Percentiles rank a stretch among this genome's conserved stretches.
Evolutionary conservation across 257 asterid species (phyloP).

Genomic region (Eustoma russellianum): DNA sequence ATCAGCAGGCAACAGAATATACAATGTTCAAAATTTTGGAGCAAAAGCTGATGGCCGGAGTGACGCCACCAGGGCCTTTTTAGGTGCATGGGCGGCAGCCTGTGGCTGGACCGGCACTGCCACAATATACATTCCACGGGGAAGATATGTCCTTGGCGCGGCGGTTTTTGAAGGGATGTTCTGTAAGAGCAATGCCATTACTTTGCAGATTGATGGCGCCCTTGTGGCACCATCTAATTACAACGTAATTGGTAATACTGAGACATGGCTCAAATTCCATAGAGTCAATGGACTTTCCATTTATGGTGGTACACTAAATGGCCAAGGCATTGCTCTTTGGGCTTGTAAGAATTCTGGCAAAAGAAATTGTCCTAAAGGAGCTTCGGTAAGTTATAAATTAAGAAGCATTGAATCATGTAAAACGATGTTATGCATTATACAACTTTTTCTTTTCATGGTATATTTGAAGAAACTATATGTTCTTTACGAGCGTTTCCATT

Average conservation of each 20-base stretch:
- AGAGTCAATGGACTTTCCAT: conserved; percentile 44
- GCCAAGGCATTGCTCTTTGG: conserved; percentile 49
- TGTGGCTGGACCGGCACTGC: conserved; percentile 14
- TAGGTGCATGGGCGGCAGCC: conserved; percentile 24
- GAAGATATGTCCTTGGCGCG: conserved; percentile 11
- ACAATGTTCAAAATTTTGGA: conserved; percentile 17
- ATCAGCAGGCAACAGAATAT: conserved; percentile 1
- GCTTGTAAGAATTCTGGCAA: conserved; percentile 37
- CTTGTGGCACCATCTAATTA: conserved; percentile 50
- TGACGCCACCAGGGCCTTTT: conserved; percentile 14
- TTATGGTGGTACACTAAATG: conserved; percentile 47
- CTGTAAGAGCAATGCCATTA: conserved; percentile 33
- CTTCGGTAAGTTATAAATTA: conserved; percentile 51
- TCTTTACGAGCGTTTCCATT: too few species aligned
- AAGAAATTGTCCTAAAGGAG: conserved; percentile 40
- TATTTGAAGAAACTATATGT: too few species aligned
- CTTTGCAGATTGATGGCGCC: conserved; percentile 39
- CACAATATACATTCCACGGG: conserved; percentile 19
- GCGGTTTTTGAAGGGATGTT: conserved; percentile 17
- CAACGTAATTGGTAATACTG: conserved; percentile 23
- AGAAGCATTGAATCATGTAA: not conserved
- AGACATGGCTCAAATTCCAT: conserved; percentile 39
- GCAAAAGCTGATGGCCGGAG: conserved; percentile 12
- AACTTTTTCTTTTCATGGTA: too few species aligned
- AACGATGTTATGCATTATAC: too few species aligned